Percentiles rank a stretch among this genome's conserved stretches.
Evolutionary conservation across 2,329 filamentous ascomycete genomes (phyloP).

Genomic region (Fusarium sp.): DNA sequence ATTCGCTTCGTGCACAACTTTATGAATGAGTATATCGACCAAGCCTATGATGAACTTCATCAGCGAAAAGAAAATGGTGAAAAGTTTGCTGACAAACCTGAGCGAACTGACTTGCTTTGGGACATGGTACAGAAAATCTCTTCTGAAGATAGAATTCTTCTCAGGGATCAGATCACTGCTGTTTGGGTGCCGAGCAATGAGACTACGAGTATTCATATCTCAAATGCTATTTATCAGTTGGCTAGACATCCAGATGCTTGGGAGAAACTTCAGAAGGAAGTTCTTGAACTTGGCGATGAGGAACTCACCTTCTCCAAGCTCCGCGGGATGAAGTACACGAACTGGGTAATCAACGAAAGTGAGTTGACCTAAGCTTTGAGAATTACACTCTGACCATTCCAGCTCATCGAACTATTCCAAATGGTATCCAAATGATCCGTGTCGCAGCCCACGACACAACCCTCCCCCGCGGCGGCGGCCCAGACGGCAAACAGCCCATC

Average conservation of each 20-base stretch:
- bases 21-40: constrained; percentile 6
- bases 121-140: background rate
- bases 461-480: background rate
- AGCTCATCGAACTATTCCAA: background rate
- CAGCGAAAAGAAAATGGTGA: background rate
- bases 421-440: background rate
- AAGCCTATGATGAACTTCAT: background rate
- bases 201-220: constrained; percentile 4
- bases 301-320: background rate
- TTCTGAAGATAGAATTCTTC: background rate
- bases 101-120: constrained; percentile 1
- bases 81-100: background rate
- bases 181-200: constrained; percentile 9
- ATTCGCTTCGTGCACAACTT: constrained; percentile 1
- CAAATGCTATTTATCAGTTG: background rate
- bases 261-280: background rate
- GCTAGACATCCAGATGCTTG: background rate
- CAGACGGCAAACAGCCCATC: background rate
- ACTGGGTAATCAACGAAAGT: background rate
- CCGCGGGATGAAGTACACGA: background rate
- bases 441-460: background rate
- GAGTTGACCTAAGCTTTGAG: rapidly evolving
- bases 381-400: rapidly evolving
- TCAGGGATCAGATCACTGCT: background rate
- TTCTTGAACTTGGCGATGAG: background rate